These are phyloP conservation scores for Fusarium sp. DNA, from an alignment of 2,329 filamentous ascomycete species.

Conservation along the genomic window DNA sequence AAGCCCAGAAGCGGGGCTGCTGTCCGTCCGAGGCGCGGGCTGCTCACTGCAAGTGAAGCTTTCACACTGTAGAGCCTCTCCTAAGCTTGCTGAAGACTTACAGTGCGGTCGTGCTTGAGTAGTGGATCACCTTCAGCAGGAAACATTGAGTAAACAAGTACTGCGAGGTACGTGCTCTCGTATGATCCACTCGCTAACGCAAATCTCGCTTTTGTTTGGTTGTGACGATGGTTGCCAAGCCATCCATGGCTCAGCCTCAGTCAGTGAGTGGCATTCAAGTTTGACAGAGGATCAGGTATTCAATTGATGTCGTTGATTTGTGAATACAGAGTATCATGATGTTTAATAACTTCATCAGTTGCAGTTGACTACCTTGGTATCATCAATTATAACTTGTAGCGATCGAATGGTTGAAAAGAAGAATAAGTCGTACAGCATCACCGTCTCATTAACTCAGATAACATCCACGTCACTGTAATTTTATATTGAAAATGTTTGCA, in stretches of 20 bases:
- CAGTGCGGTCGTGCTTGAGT: conserved; percentile 24
- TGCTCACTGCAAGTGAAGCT: neutral
- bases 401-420: too few relatives aligned
- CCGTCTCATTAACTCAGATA: neutral
- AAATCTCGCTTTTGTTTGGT: conserved; percentile 32
- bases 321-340: too few relatives aligned
- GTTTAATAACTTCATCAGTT: too few relatives aligned
- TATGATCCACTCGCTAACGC: conserved; percentile 20
- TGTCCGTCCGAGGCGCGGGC: conserved; percentile 23
- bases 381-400: too few relatives aligned
- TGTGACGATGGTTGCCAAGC: conserved; percentile 32
- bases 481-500: neutral
- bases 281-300: conserved; percentile 30
- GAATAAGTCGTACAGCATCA: neutral
- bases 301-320: neutral
- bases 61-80: conserved; percentile 1
- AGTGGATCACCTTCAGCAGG: conserved; percentile 21
- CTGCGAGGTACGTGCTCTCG: conserved; percentile 42
- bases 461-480: neutral
- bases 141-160: conserved; percentile 43
- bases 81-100: accelerated
- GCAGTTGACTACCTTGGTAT: too few relatives aligned
- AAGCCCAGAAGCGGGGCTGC: conserved; percentile 29
- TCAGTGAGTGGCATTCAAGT: conserved; percentile 15
- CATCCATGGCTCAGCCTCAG: conserved; percentile 36